Percentiles rank a stretch among this genome's conserved stretches.
Conservation (phyloP, 2,329 filamentous ascomycete genomes). For the Emergomyces pasteurianus region DNA sequence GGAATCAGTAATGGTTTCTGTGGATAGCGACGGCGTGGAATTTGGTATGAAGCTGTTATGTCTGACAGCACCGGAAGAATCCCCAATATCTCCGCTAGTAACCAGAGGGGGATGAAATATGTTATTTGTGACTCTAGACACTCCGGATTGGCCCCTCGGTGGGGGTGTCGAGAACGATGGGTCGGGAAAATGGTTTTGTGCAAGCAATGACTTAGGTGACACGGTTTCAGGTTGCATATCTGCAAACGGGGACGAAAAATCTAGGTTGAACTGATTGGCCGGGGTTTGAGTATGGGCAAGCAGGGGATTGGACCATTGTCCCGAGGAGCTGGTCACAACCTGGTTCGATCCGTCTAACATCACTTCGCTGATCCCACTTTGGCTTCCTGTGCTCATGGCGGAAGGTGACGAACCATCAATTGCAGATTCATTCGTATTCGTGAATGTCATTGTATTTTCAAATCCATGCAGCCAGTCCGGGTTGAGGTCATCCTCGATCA, state of each 20-base stretch:
- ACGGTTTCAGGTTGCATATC: constrained; percentile 59
- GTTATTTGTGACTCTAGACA: constrained; percentile 50
- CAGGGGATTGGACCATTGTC: constrained; percentile 59
- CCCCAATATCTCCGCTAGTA: constrained; percentile 25
- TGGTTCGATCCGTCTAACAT: constrained; percentile 71
- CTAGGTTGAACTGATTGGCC: constrained; percentile 58
- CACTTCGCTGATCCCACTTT: constrained; percentile 79
- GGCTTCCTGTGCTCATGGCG: constrained; percentile 87
- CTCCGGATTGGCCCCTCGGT: constrained; percentile 58
- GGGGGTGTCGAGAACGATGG: constrained; percentile 70
- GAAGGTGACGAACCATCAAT: constrained; percentile 92
- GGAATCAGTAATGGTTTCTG: constrained; percentile 54
- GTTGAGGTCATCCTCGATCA: constrained; percentile 56
- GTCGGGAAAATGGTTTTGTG: constrained; percentile 57
- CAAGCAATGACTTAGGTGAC: constrained; percentile 62
- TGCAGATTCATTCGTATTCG: constrained; percentile 60
- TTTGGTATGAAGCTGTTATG: constrained; percentile 43
- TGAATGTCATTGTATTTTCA: constrained; percentile 63
- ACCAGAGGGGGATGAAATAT: constrained; percentile 36
- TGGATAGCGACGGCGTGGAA: constrained; percentile 48
- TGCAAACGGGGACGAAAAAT: constrained; percentile 63
- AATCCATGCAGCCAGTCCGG: constrained; percentile 81
- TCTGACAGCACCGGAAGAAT: constrained; percentile 16
- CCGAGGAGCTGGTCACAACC: constrained; percentile 41
- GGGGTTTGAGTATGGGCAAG: constrained; percentile 57